These are phyloP conservation scores for Pterocarpus macrocarpus DNA, from an alignment of 306 rosid genomes.

Conservation along the genomic window DNA sequence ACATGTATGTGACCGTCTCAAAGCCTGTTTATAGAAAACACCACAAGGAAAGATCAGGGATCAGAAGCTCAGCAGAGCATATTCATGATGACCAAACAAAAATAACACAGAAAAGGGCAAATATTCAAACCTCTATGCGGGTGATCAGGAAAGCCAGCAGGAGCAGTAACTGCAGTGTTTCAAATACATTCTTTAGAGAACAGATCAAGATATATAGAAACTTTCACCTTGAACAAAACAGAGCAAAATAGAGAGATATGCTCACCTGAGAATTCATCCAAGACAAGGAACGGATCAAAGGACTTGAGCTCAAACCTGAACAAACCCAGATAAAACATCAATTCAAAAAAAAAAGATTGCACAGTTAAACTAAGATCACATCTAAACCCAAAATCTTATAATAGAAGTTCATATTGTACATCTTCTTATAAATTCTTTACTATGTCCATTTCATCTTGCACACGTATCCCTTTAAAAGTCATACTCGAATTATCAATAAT, in stretches of 20 bases:
- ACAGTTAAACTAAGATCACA: too few relatives aligned
- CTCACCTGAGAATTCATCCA: slow-evolving; percentile 98
- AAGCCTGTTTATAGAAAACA: slow-evolving; percentile 68
- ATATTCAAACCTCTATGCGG: slow-evolving; percentile 86
- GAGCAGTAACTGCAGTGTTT: slow-evolving; percentile 78
- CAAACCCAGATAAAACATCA: slow-evolving; percentile 19
- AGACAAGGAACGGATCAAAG: slow-evolving; percentile 91
- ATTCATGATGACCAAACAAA: background rate
- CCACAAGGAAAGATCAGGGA: slow-evolving; percentile 13
- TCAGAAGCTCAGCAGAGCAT: slow-evolving; percentile 41
- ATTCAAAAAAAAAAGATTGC: too few relatives aligned
- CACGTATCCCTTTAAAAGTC: too few relatives aligned
- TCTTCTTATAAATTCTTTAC: too few relatives aligned
- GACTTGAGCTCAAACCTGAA: slow-evolving; percentile 89
- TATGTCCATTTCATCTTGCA: too few relatives aligned
- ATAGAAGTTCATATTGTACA: too few relatives aligned
- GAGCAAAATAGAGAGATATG: slow-evolving; percentile 36
- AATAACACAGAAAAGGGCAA: background rate
- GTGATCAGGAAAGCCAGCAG: slow-evolving; percentile 99
- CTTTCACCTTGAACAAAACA: slow-evolving; percentile 24
- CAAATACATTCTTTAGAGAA: slow-evolving; percentile 35
- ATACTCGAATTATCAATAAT: too few relatives aligned
- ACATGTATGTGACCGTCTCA: slow-evolving; percentile 98
- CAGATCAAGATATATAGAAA: background rate
- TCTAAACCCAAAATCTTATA: too few relatives aligned